A percentile compares a stretch with the other conserved stretches of the same genome.
These are phyloP conservation scores for Salix viminalis DNA, from an alignment of 345 rosid species.

Conservation along the genomic window DNA sequence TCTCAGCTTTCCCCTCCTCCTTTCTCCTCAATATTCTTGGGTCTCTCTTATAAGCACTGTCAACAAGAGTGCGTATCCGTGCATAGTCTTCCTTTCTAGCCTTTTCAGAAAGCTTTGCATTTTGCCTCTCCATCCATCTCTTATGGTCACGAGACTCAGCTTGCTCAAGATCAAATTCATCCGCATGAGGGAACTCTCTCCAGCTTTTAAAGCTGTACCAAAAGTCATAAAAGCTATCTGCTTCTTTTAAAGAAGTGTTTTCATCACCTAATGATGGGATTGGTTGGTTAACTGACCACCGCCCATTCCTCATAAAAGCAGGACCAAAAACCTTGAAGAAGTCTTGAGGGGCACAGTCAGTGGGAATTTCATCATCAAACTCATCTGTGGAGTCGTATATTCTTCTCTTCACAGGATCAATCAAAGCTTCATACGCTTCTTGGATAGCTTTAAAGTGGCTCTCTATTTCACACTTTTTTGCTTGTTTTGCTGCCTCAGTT, in stretches of 20 bases:
- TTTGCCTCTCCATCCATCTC: slow-evolving; percentile 99
- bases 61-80: slow-evolving; percentile 77
- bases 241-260: slow-evolving; percentile 57
- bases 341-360: slow-evolving; percentile 80
- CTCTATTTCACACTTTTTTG: slow-evolving; percentile 90
- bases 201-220: slow-evolving; percentile 95
- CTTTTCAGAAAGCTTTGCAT: slow-evolving; percentile 71
- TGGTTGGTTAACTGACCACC: slow-evolving; percentile 89
- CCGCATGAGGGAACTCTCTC: slow-evolving; percentile 97
- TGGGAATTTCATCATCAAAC: slow-evolving; percentile 93
- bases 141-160: slow-evolving; percentile 96
- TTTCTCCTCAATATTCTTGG: slow-evolving; percentile 79
- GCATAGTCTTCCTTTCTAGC: slow-evolving; percentile 95
- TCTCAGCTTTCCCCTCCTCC: slow-evolving; percentile 84
- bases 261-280: slow-evolving; percentile 77
- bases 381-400: slow-evolving; percentile 92
- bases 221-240: slow-evolving; percentile 73
- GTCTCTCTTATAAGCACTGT: slow-evolving; percentile 86
- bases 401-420: slow-evolving; percentile 84
- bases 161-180: slow-evolving; percentile 90
- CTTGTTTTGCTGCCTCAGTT: slow-evolving; percentile 86
- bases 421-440: slow-evolving; percentile 90
- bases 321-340: slow-evolving; percentile 97
- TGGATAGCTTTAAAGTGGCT: slow-evolving; percentile 79
- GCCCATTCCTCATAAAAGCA: slow-evolving; percentile 92